Conservation (phyloP, 768 basidiomycete species). For the Candolleomyces eurysporus region DNA sequence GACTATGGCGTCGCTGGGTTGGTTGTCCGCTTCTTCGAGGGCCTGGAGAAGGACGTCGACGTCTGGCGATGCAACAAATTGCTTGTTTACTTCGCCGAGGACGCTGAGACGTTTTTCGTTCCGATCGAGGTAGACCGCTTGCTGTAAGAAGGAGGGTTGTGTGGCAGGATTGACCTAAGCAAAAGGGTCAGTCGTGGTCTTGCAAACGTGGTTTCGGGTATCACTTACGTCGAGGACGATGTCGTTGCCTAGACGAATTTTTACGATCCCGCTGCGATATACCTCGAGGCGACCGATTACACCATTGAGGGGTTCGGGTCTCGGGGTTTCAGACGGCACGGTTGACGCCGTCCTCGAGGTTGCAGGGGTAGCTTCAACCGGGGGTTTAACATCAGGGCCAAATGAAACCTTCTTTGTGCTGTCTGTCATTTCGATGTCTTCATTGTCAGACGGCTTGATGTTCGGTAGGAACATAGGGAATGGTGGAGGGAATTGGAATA, state of each 20-base stretch:
- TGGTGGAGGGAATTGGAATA: slow-evolving; percentile 87
- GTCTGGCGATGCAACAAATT: slow-evolving; percentile 83
- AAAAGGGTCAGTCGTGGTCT: neutral
- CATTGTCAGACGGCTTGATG: slow-evolving; percentile 18
- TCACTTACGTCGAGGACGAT: slow-evolving; percentile 73
- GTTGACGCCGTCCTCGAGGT: slow-evolving; percentile 24
- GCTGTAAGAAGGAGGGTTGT: slow-evolving; percentile 85
- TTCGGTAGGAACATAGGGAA: slow-evolving; percentile 68
- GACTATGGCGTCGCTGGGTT: slow-evolving; percentile 4
- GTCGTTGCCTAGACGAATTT: slow-evolving; percentile 79
- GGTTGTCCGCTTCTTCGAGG: slow-evolving; percentile 53
- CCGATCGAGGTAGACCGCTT: slow-evolving; percentile 73
- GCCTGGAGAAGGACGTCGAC: slow-evolving; percentile 69
- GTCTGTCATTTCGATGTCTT: slow-evolving; percentile 33
- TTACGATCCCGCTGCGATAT: slow-evolving; percentile 81
- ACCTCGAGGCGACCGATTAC: slow-evolving; percentile 82
- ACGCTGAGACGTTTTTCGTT: slow-evolving; percentile 59
- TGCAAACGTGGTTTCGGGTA: no score
- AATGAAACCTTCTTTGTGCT: slow-evolving; percentile 60
- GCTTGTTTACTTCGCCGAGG: slow-evolving; percentile 84
- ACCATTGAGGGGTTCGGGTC: slow-evolving; percentile 57
- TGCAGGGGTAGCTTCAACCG: slow-evolving; percentile 19
- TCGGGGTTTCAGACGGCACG: slow-evolving; percentile 24
- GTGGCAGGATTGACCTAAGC: slow-evolving; percentile 76
- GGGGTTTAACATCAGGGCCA: slow-evolving; percentile 55